Conservation (phyloP, 2,329 filamentous ascomycete genomes). For the Leptosphaerulina australis region DNA sequence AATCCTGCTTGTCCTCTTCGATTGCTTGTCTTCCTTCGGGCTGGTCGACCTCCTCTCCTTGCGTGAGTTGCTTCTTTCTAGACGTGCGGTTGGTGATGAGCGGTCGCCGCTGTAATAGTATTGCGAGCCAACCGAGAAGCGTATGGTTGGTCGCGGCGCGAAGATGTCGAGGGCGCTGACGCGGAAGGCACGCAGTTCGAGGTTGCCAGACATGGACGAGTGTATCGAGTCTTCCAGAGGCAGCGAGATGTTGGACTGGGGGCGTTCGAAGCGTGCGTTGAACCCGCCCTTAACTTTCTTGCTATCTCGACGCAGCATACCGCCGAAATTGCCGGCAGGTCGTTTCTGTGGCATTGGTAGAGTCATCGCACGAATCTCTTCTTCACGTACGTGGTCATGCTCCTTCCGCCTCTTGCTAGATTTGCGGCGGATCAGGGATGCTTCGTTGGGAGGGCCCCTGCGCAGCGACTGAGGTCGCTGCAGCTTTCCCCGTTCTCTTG, state of each 20-base stretch:
- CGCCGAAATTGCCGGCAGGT: conserved; percentile 64
- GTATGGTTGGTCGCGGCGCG: conserved; percentile 82
- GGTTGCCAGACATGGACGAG: conserved; percentile 76
- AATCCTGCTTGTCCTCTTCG: conserved; percentile 65
- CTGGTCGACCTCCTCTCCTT: conserved; percentile 59
- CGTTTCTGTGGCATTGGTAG: conserved; percentile 69
- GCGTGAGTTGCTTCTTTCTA: conserved; percentile 56
- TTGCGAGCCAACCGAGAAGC: conserved; percentile 71
- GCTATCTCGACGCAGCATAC: conserved; percentile 68
- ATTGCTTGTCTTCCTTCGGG: conserved; percentile 55
- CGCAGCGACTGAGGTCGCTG: conserved; percentile 57
- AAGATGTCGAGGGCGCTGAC: conserved; percentile 81
- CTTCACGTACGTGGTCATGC: conserved; percentile 78
- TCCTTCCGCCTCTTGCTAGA: conserved; percentile 69
- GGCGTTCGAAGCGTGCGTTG: conserved; percentile 64
- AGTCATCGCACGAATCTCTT: conserved; percentile 86
- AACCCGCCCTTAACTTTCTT: conserved; percentile 66
- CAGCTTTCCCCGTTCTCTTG: conserved; percentile 53
- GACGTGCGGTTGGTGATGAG: conserved; percentile 49
- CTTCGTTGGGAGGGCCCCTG: conserved; percentile 66
- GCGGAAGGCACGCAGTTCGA: conserved; percentile 77
- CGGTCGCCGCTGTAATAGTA: conserved; percentile 53
- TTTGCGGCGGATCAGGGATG: conserved; percentile 66
- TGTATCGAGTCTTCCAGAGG: conserved; percentile 75
- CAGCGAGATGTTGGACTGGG: conserved; percentile 73